Conservation (phyloP, 1,284 basidiomycete genomes). For the Pascua guehoae region DNA sequence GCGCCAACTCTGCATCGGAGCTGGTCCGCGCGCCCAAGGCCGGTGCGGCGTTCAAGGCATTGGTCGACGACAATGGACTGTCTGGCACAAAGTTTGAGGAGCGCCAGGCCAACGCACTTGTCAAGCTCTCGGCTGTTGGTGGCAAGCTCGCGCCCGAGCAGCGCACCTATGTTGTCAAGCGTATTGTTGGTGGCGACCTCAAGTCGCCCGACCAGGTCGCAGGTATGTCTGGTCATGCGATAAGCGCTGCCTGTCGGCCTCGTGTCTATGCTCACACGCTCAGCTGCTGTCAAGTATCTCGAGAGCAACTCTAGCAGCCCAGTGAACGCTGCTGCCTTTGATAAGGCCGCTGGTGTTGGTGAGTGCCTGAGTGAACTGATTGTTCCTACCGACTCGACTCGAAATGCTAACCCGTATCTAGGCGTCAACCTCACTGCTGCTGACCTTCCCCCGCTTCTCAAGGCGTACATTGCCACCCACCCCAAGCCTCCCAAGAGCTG, state of each 20-base stretch:
- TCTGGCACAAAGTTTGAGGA: constrained; percentile 61
- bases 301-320: constrained; percentile 60
- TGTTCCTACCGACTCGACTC: too few species aligned
- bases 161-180: constrained; percentile 64
- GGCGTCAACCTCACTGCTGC: constrained; percentile 74
- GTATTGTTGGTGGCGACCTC: constrained; percentile 68
- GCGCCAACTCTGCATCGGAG: constrained; percentile 74
- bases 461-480: constrained; percentile 58
- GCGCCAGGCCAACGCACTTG: constrained; percentile 71
- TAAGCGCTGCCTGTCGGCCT: too few species aligned
- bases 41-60: constrained; percentile 64
- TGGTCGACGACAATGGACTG: constrained; percentile 64
- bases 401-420: constrained; percentile 38
- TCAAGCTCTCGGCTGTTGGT: constrained; percentile 64
- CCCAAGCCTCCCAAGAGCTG: constrained; percentile 62
- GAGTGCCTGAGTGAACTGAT: constrained; percentile 41
- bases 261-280: constrained; percentile 2
- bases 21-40: constrained; percentile 75
- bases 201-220: constrained; percentile 82
- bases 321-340: constrained; percentile 69
- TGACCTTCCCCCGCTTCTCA: constrained; percentile 63
- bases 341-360: constrained; percentile 85
- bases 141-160: constrained; percentile 61
- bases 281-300: constrained; percentile 76
- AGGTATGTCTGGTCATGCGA: constrained; percentile 57